Conservation (phyloP, 2,329 filamentous ascomycete genomes). For the Cryphonectria carpinicola region DNA sequence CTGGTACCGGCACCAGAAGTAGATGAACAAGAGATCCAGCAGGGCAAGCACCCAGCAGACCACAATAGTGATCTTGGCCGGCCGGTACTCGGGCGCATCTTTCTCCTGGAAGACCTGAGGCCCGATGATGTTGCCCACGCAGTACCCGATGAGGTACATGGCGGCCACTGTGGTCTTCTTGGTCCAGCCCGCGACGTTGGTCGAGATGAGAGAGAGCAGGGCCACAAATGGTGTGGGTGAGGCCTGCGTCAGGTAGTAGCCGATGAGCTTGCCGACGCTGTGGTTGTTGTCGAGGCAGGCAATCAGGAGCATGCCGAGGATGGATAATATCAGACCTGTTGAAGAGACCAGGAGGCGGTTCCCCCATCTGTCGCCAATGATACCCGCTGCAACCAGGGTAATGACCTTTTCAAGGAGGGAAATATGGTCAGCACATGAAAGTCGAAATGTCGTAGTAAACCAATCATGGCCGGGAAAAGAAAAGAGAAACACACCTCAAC, state of each 20-base stretch:
- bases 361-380: constrained; percentile 58
- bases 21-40: constrained; percentile 62
- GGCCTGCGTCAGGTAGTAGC: constrained; percentile 68
- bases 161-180: constrained; percentile 64
- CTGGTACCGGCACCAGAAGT: constrained; percentile 61
- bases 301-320: constrained; percentile 68
- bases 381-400: constrained; percentile 38
- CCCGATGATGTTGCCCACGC: constrained; percentile 56
- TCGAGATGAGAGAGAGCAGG: constrained; percentile 64
- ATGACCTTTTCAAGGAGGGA: constrained; percentile 30
- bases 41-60: constrained; percentile 60
- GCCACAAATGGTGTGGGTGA: constrained; percentile 66
- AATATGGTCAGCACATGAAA: constrained; percentile 26
- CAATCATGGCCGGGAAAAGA: neutral
- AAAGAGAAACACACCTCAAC: constrained; percentile 57
- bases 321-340: constrained; percentile 53
- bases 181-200: constrained; percentile 61
- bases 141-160: constrained; percentile 56
- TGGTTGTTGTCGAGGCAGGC: constrained; percentile 63
- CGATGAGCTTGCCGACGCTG: constrained; percentile 61
- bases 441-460: constrained; percentile 51
- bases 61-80: constrained; percentile 66
- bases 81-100: constrained; percentile 63
- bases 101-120: constrained; percentile 60
- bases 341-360: constrained; percentile 62